Base-by-base conservation (phyloP, 257 asterid species). In the Knoxia roxburghii region DNA sequence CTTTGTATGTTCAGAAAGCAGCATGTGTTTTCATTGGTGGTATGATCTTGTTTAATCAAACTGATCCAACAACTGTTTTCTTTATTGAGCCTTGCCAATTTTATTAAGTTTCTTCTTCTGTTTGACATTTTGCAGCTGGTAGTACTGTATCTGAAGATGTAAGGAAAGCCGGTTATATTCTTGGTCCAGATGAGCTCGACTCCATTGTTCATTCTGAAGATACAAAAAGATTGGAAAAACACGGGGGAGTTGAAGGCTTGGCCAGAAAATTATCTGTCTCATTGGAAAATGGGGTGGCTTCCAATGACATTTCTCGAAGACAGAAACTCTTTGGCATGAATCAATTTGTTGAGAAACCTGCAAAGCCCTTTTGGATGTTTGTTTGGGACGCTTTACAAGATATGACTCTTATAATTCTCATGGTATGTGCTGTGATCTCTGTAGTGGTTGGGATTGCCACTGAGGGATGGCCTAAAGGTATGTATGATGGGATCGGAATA, bases 351-450 rank as follows among this genome's bases (percentile, higher is more conserved):
- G 99, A 94, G 75, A 94, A 90, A 65, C 97, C 96, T 27, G 60
- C 88, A 48, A 94, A 82, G 81, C 84, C 92, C 37, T 94, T 93
- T 70, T 90, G 95, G 97, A 68, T 81, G 82, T 94, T 90, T 76
- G 87, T 94, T 58, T 90, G 96, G 99, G 99, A 94, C 10, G 97
- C 96, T 59, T 82, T 90, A 66, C 96, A 90, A 2, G 99, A 94
- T 71, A 74, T 88, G 76, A 94, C 99, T 14, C 97, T 94, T 29
- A 65, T 90, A 69, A 94, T 94, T 66, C 95, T 94, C 67, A 87
- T 90, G 21, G 88, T 90, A 51, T 90, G 96, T 54, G 95, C 99
- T 55, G 87, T 87, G 75, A 88, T 90, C 63, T 90, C 96, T 20
- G 82, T 94, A 43, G 96, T 81, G 6, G 97, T 94, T 53, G 99